phyloP scores from a whole-genome alignment of 768 basidiomycete species.

The Wakefieldia striispora region DNA sequence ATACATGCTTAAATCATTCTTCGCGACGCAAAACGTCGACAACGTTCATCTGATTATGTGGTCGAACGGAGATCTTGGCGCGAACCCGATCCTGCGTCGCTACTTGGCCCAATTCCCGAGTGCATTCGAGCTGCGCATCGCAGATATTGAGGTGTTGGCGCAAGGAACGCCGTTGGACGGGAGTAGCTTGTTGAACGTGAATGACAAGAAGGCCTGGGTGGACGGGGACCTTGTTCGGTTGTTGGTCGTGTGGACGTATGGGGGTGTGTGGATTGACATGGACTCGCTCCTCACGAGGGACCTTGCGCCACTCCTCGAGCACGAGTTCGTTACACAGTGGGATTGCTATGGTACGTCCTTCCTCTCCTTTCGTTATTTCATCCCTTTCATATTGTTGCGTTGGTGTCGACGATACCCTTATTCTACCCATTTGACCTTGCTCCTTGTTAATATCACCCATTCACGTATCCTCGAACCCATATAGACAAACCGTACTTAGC shows the following conservation, averaged over 20 bases:
- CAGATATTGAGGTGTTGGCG: slow-evolving; percentile 67
- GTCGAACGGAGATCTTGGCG: slow-evolving; percentile 80
- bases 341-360: slow-evolving; percentile 86
- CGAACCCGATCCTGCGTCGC: slow-evolving; percentile 52
- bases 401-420: not conserved
- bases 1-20: slow-evolving; percentile 89
- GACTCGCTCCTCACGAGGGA: slow-evolving; percentile 90
- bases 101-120: slow-evolving; percentile 66
- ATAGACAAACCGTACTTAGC: slow-evolving; percentile 75
- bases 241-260: slow-evolving; percentile 83
- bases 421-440: not conserved
- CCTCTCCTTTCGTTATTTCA: not conserved
- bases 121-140: slow-evolving; percentile 66
- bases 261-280: slow-evolving; percentile 98
- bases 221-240: slow-evolving; percentile 92
- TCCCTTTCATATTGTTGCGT: not conserved
- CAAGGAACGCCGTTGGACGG: slow-evolving; percentile 75
- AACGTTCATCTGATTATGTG: slow-evolving; percentile 75
- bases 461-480: not conserved
- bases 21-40: slow-evolving; percentile 80
- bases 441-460: too few species aligned
- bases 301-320: slow-evolving; percentile 81
- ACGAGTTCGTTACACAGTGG: slow-evolving; percentile 98
- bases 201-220: slow-evolving; percentile 85
- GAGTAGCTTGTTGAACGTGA: slow-evolving; percentile 53